Evolutionary conservation across 2,329 filamentous ascomycete species (phyloP), one percentile per base, ranked within the genome.

Genomic region (Claviceps arundinis): DNA sequence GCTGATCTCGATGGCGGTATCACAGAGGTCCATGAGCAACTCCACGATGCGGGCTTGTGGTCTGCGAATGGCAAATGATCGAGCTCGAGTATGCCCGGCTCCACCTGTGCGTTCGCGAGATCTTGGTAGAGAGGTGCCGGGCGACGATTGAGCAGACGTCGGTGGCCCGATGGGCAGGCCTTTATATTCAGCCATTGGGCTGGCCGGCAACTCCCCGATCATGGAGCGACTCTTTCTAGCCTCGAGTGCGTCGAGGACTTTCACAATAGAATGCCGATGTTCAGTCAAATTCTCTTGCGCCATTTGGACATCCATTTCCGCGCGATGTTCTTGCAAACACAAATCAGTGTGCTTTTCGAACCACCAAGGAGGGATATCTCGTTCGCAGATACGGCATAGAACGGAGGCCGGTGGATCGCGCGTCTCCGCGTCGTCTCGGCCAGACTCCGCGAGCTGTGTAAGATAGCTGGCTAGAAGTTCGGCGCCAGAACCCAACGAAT

Each of bases 311-410:
- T 97, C 91, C 87, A 96, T 94, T 65, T 98, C 93, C 0, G 93
- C 91, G 50, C 87, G 84, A 64, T 98, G 93, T 65, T 98, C 93
- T 65, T 97, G 90, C 52, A 96, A 74, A 63, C 93, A 98, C 19
- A 97, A 73, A 61, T 98, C 94, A 2, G 91, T 95, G 65, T 98
- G 93, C 68, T 97, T 98, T 69, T 98, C 93, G 60, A 98, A 98
- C 94, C 93, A 98, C 93, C 93, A 98, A 0, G 91, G 89, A 4
- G 89, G 89, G 55, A 98, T 97, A 56, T 96, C 89, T 51, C 93
- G 87, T 65, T 98, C 93, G 67, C 93, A 98, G 52, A 98, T 97
- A 50, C 93, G 89, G 67, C 93, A 98, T 16, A 98, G 78, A 4
- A 97, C 85, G 0, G 89, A 88, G 0, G 91, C 89, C 2, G 89